Base-by-base conservation (phyloP, 345 rosid species). In the Conringia planisiliqua region DNA sequence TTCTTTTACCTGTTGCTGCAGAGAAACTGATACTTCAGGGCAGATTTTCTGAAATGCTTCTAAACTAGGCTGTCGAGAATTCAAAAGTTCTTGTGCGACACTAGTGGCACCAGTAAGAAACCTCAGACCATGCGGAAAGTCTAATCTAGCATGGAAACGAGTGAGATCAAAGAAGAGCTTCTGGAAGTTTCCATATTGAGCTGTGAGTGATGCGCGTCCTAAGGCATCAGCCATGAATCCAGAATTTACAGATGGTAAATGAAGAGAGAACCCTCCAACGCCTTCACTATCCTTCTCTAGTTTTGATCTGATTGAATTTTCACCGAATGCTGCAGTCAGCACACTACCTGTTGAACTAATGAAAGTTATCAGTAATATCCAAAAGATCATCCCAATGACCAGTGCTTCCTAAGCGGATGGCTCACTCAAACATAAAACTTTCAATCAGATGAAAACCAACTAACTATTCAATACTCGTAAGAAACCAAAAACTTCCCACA, bases 141-240 rank as follows among this genome's bases (percentile, higher is more conserved):
- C 93, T 60, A 91, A 64, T 76, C 84, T 87, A 76, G 82, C 81
- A 33, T 86, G 92, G 76, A 84, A 79, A 62, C 94, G 83, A 38
- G 92, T 90, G 76, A 92, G 98, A 83, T 95, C 98, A 10, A 83
- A 79, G 83, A 88, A 85, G 17, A 74, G 74, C 77, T 83, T 87
- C 63, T 89, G 99, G 79, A 92, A 92, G 76, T 78, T 89, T 64
- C 99, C 99, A 39, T 85, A 85, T 75, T 89, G 98, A 62, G 97
- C 98, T 20, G 91, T 87, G 35, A 91, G 70, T 58, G 92, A 78
- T 35, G 89, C 68, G 6, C 97, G 85, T 55, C 89, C 96, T 76
- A 92, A 94, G 33, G 78, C 64, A 86, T 92, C 96, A 13, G 88
- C 96, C 73, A 83, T 62, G 46, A 87, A 46, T 29, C 89, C 68